phyloP scores from a whole-genome alignment of 805 yeast genomes.

The Barnettozyma populi region DNA sequence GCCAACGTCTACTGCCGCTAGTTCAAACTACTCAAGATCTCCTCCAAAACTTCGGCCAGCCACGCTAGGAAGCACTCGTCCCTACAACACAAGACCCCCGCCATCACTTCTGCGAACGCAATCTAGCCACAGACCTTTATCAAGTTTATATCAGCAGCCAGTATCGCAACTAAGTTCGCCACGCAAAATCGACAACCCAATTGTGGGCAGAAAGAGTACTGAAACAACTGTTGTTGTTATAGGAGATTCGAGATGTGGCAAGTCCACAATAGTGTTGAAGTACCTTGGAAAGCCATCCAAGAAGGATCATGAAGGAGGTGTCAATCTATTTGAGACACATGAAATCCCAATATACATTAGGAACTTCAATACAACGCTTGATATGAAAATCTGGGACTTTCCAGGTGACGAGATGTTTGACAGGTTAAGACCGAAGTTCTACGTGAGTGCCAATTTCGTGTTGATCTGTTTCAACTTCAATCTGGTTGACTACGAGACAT shows the following conservation, averaged over 20 bases:
- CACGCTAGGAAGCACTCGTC: background rate
- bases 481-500: conserved; percentile 28
- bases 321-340: conserved; percentile 20
- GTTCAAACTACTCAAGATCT: background rate
- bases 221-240: conserved; percentile 16
- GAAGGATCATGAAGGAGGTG: conserved; percentile 12
- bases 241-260: conserved; percentile 27
- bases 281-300: conserved; percentile 9
- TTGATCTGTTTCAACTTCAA: conserved; percentile 35
- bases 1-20: background rate
- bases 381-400: conserved; percentile 36
- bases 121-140: background rate
- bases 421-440: conserved; percentile 37
- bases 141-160: background rate
- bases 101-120: background rate
- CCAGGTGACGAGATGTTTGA: conserved; percentile 35
- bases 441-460: conserved; percentile 34
- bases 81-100: background rate
- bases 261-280: conserved; percentile 20
- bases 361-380: conserved; percentile 23
- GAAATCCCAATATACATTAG: conserved; percentile 14
- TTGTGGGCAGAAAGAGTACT: background rate
- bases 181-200: too few relatives aligned
- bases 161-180: background rate
- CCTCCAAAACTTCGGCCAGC: background rate